phyloP scores from a whole-genome alignment of 225 moss, liverwort and hornwort genomes.

The Pleurozium schreberi region DNA sequence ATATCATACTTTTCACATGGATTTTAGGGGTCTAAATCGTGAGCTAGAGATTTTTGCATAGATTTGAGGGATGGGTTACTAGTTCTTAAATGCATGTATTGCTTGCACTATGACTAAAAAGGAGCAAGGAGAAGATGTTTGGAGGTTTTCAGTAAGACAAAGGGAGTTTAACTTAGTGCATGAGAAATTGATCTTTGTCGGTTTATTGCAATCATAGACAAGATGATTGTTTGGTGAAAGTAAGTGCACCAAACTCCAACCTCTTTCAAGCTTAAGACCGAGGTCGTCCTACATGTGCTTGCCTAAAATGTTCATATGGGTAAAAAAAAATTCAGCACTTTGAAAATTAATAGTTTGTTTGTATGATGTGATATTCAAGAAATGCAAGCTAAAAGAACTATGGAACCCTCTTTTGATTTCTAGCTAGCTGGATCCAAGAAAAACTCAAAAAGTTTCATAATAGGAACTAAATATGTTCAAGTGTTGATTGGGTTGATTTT shows the following conservation, averaged over 20 bases:
- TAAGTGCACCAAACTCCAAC: background rate
- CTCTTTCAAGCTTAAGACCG: background rate
- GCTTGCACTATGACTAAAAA: too few species aligned
- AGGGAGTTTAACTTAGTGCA: too few species aligned
- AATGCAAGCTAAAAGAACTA: background rate
- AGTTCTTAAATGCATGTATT: too few species aligned
- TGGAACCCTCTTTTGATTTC: background rate
- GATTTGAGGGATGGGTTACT: too few species aligned
- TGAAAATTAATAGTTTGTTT: background rate
- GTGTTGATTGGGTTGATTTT: background rate
- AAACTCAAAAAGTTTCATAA: background rate
- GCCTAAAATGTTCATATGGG: background rate
- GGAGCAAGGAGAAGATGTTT: too few species aligned
- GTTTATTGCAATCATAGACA: too few species aligned
- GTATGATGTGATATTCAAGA: background rate
- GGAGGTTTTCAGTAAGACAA: too few species aligned
- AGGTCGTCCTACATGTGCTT: accelerated
- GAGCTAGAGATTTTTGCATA: too few species aligned
- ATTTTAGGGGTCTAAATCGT: too few species aligned
- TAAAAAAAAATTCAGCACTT: background rate
- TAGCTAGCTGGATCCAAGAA: background rate
- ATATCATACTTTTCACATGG: too few species aligned
- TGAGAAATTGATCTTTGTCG: too few species aligned
- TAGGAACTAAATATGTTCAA: background rate
- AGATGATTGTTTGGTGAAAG: background rate